Conservation (phyloP, 179 eudicot species). For the Heliamphora pulchella region DNA sequence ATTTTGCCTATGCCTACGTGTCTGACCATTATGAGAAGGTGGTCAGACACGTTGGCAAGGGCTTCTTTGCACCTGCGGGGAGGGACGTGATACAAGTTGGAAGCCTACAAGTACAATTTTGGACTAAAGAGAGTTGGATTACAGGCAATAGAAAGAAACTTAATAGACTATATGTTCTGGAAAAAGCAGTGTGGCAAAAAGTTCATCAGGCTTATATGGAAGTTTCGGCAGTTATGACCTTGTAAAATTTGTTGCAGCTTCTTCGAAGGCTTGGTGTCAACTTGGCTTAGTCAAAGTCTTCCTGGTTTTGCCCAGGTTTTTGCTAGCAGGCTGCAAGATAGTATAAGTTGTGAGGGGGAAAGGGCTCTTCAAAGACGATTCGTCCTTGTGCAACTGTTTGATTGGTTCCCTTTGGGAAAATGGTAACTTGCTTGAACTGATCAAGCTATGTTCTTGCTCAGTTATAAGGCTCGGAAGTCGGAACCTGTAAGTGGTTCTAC, state of each 20-base stretch:
- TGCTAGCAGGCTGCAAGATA: slow-evolving; percentile 25
- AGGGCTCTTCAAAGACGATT: too few relatives aligned
- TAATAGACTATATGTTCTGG: background rate
- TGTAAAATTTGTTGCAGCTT: background rate
- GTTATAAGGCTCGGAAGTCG: background rate
- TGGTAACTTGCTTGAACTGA: background rate
- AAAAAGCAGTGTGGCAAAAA: background rate
- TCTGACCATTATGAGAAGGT: background rate
- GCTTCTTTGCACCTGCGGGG: background rate
- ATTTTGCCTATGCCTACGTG: background rate
- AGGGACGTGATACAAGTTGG: background rate
- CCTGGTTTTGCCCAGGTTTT: background rate
- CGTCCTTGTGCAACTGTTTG: background rate
- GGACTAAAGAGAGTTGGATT: background rate
- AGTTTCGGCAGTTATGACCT: background rate
- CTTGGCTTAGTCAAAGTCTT: background rate
- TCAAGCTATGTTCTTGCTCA: background rate
- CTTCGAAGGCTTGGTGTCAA: background rate
- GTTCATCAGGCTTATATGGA: background rate
- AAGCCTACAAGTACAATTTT: background rate
- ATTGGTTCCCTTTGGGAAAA: background rate
- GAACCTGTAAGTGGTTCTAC: background rate
- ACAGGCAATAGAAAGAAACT: background rate
- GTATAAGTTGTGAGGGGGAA: background rate
- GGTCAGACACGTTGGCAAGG: too few relatives aligned